phyloP scores from a whole-genome alignment of 2,329 filamentous ascomycete genomes.

The Pseudogymnoascus sp. region DNA sequence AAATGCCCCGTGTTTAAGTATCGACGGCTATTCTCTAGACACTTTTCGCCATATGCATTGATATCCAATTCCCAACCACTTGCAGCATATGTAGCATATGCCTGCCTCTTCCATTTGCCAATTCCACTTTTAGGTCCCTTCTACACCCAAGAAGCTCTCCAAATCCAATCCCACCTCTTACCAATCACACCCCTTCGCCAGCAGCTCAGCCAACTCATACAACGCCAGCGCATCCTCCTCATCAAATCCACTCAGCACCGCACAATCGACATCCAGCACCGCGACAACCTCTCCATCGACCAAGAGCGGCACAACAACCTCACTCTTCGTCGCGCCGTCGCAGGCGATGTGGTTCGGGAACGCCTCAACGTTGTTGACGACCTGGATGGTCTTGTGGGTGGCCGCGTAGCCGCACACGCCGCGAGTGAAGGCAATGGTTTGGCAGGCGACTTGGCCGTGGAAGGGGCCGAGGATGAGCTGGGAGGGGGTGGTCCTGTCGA shows the following conservation, averaged over 20 bases:
- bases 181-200: constrained; percentile 61
- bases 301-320: constrained; percentile 70
- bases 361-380: constrained; percentile 61
- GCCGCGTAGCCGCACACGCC: constrained; percentile 73
- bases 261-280: constrained; percentile 76
- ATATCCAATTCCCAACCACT: background rate
- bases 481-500: constrained; percentile 39
- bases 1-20: background rate
- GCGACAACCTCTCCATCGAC: constrained; percentile 44
- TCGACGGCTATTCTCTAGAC: background rate
- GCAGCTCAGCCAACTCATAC: constrained; percentile 55
- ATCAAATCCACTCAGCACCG: constrained; percentile 58
- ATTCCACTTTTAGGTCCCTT: background rate
- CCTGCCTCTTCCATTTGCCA: background rate
- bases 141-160: background rate
- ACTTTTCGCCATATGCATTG: background rate
- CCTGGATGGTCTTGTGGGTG: constrained; percentile 50
- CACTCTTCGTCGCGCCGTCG: constrained; percentile 66
- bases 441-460: constrained; percentile 72
- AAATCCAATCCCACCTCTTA: constrained; percentile 20
- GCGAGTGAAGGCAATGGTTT: constrained; percentile 63
- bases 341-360: constrained; percentile 81
- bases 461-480: constrained; percentile 73
- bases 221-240: constrained; percentile 57
- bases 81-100: background rate